Evolutionary conservation across 352 stramenopile genomes (phyloP), one percentile per base, ranked within the genome.

Genomic region (Pythium guiyangense): DNA sequence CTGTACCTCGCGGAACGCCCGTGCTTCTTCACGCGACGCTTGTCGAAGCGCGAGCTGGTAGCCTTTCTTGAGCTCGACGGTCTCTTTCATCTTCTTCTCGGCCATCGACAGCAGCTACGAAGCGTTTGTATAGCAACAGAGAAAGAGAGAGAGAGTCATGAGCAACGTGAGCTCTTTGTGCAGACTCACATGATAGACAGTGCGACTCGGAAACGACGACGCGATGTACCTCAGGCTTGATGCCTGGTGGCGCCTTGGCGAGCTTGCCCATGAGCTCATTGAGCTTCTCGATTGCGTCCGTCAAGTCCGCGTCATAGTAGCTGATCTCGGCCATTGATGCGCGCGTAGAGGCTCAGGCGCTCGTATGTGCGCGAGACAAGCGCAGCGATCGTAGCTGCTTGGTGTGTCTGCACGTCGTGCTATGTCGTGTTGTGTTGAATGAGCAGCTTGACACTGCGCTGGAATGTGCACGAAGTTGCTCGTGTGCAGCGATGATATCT

Each of bases 231-330:
- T 95, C 78, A 5, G 77, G 77, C 47, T 79, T 83, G 63, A 90
- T 59, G 42, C 69, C 81, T 0, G 83, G 71, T 34, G 81, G 81
- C 35, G 85, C 83, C 67, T 92, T 93, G 59, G 81, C 54, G 34
- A 92, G 69, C 65, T 92, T 92, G 59, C 76, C 69, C 85, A 93
- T 92, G 49, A 88, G 61, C n/a, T 92, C 79, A 60, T 92, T 90
- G 49, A 95, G 77, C 58, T 92, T 90, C 15, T 80, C 71, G 46
- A 95, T 77, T 35, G 85, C 85, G 49, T 93, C 85, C 44, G 74
- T 88, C 31, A 95, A 69, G 60, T 95, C 85, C 12, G 81, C 81
- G 54, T 93, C 83, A 59, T 95, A 93, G 71, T 95, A 93, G 55
- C 79, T 88, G 70, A 92, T 89, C 71, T 95, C 85, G 14, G 80